Percentiles rank a stretch among this genome's conserved stretches.
Conservation (phyloP, 768 basidiomycete genomes). For the Boletus edulis region DNA sequence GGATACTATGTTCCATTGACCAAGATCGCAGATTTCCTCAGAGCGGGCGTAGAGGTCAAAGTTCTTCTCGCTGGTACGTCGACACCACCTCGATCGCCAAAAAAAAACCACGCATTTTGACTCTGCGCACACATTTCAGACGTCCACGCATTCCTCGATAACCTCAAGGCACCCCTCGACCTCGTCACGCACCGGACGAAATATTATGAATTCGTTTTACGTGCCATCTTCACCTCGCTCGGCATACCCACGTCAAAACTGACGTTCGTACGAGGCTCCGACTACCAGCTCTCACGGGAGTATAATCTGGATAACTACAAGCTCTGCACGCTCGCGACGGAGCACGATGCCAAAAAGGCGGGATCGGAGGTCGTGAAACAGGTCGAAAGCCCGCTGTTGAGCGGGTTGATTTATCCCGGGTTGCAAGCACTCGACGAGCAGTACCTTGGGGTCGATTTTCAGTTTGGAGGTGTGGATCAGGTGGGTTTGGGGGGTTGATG, state of each 20-base stretch:
- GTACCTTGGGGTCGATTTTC: slow-evolving; percentile 94
- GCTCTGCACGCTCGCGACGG: slow-evolving; percentile 84
- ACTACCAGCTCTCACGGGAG: slow-evolving; percentile 87
- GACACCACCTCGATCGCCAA: slow-evolving; percentile 23
- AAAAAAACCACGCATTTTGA: slow-evolving; percentile 78
- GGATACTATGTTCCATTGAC: slow-evolving; percentile 94
- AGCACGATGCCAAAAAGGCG: slow-evolving; percentile 97
- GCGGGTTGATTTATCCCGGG: slow-evolving; percentile 93
- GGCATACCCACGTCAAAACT: slow-evolving; percentile 87
- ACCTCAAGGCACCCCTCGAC: slow-evolving; percentile 92
- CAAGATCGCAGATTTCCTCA: slow-evolving; percentile 95
- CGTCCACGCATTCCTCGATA: slow-evolving; percentile 64
- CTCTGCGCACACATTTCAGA: no score
- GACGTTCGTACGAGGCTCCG: slow-evolving; percentile 83
- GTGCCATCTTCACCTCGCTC: slow-evolving; percentile 81
- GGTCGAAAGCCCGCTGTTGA: slow-evolving; percentile 86
- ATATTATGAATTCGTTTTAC: slow-evolving; percentile 85
- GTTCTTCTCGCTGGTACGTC: slow-evolving; percentile 72
- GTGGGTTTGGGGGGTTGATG: slow-evolving; percentile 46
- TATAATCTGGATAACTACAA: slow-evolving; percentile 96
- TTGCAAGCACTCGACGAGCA: slow-evolving; percentile 97
- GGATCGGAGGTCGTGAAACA: slow-evolving; percentile 99
- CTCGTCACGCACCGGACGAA: slow-evolving; percentile 84
- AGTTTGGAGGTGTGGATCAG: slow-evolving; percentile 98
- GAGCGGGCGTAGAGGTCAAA: slow-evolving; percentile 85